Evolutionary conservation across 202 grass and related monocot genomes (phyloP).

Genomic region (Panicum virgatum): DNA sequence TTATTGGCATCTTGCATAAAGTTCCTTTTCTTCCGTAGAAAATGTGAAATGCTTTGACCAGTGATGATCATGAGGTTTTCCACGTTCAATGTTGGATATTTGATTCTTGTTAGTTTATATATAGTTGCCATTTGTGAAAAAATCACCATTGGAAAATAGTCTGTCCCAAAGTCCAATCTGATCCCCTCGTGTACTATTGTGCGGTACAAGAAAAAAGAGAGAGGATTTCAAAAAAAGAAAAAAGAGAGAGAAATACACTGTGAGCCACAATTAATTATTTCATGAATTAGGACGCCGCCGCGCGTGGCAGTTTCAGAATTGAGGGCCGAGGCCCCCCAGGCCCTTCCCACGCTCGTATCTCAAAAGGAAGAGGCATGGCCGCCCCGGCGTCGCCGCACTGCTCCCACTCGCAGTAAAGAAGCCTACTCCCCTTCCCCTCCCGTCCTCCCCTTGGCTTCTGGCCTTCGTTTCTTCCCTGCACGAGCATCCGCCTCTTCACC

Average conservation of each 20-base stretch:
- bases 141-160: not conserved
- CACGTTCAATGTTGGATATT: not conserved
- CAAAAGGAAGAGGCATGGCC: conserved; percentile 7
- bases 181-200: not conserved
- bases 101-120: not conserved
- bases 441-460: not conserved
- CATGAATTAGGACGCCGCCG: not conserved
- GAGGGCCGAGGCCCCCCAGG: not conserved
- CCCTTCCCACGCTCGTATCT: conserved; percentile 25
- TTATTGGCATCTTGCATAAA: not conserved
- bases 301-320: not conserved
- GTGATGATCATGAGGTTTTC: not conserved
- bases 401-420: conserved; percentile 36
- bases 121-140: not conserved
- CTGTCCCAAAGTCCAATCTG: not conserved
- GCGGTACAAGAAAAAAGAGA: not conserved
- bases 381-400: conserved; percentile 16
- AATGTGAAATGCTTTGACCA: not conserved
- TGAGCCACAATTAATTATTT: not conserved
- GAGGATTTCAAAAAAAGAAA: too few relatives aligned
- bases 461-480: not conserved
- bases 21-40: not conserved
- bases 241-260: not conserved
- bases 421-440: not conserved
- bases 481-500: not conserved